A percentile compares a stretch with the other conserved stretches of the same genome.
phyloP scores from a whole-genome alignment of 2,329 filamentous ascomycete genomes.

The Phialemoniopsis sp. region DNA sequence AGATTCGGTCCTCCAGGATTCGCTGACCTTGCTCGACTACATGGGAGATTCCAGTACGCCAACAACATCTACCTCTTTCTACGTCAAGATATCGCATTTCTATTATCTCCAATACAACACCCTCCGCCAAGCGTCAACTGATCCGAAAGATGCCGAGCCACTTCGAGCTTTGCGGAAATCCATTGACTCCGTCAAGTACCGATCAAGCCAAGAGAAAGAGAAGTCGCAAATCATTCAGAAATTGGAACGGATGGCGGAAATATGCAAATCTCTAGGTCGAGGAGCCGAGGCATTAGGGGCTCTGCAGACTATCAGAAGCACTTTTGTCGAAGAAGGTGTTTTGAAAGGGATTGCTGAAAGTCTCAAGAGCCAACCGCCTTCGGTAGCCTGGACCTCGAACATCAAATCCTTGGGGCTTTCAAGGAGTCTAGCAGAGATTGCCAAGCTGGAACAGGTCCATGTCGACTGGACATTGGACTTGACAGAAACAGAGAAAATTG shows the following conservation, averaged over 20 bases:
- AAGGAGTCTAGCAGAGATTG: conserved; percentile 54
- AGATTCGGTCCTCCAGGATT: conserved; percentile 55
- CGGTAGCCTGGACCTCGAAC: conserved; percentile 46
- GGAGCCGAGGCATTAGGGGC: conserved; percentile 54
- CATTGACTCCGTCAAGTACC: conserved; percentile 55
- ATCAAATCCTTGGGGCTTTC: conserved; percentile 49
- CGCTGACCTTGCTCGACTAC: conserved; percentile 46
- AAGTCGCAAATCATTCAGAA: conserved; percentile 59
- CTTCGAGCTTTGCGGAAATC: conserved; percentile 59
- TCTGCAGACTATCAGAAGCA: conserved; percentile 56
- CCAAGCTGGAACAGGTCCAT: conserved; percentile 53
- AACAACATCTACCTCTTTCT: conserved; percentile 29
- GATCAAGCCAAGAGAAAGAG: conserved; percentile 49
- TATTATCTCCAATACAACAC: conserved; percentile 62
- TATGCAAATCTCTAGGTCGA: conserved; percentile 49
- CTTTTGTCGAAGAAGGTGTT: conserved; percentile 54
- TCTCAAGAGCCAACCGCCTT: conserved; percentile 45
- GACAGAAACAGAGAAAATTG: conserved; percentile 45
- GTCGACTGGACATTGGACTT: conserved; percentile 53
- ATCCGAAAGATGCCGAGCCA: conserved; percentile 34
- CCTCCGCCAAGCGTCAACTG: conserved; percentile 38
- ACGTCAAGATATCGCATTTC: conserved; percentile 66
- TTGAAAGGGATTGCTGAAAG: conserved; percentile 47
- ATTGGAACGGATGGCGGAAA: conserved; percentile 61
- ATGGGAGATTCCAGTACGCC: conserved; percentile 38